These are phyloP conservation scores for Colletotrichum sp. DNA, from an alignment of 2,329 filamentous ascomycete genomes.

Conservation along the genomic window DNA sequence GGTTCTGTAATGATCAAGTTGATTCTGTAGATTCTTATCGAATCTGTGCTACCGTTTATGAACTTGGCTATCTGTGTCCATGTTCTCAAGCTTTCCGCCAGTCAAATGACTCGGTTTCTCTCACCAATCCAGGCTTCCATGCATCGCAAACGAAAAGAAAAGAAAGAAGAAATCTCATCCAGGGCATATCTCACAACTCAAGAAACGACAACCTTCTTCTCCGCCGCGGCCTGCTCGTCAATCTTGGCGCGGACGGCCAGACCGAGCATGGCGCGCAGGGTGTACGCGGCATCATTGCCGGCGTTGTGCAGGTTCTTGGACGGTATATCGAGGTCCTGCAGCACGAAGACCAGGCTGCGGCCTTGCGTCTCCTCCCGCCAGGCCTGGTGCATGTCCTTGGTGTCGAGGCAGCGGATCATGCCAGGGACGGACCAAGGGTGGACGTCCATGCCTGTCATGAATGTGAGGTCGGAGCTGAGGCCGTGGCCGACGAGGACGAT, in stretches of 20 bases:
- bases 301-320: conserved; percentile 23
- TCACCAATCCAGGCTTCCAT: not conserved
- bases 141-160: not conserved
- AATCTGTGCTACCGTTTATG: not conserved
- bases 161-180: not conserved
- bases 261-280: conserved; percentile 25
- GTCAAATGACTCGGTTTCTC: not conserved
- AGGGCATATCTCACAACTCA: not conserved
- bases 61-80: not conserved
- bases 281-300: conserved; percentile 22
- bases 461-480: conserved; percentile 65
- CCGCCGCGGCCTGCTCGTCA: not conserved
- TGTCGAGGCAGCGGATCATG: conserved; percentile 74
- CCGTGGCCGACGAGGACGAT: conserved; percentile 79
- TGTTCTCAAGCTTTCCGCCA: not conserved
- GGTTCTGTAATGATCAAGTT: not conserved
- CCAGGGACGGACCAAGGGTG: conserved; percentile 55
- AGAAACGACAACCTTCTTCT: not conserved
- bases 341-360: conserved; percentile 63
- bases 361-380: conserved; percentile 58
- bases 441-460: conserved; percentile 62
- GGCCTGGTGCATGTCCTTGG: conserved; percentile 71
- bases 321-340: conserved; percentile 40
- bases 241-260: conserved; percentile 24
- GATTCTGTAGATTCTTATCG: not conserved